A percentile compares a stretch with the other conserved stretches of the same genome.
phyloP scores from a whole-genome alignment of 163 green algal genomes.

The Chloromonas sp. region DNA sequence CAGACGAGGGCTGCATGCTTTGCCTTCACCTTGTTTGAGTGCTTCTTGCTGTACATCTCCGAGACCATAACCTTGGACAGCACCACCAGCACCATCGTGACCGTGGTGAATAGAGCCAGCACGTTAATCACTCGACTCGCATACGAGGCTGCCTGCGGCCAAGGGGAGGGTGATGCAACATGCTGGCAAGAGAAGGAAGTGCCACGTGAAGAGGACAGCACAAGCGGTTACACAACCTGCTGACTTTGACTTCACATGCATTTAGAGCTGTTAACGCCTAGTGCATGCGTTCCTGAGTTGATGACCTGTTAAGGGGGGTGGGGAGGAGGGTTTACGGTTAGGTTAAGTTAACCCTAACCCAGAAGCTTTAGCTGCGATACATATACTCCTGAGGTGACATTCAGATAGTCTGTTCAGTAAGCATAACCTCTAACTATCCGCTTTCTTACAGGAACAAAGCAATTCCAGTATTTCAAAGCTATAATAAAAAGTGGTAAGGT shows the following conservation, averaged over 20 bases:
- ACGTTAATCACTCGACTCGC: neutral
- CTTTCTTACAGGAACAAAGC: too few relatives aligned
- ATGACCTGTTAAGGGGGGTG: neutral
- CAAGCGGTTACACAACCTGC: too few relatives aligned
- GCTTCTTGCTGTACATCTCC: neutral
- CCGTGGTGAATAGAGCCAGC: slow-evolving; percentile 1
- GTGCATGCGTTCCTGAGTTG: neutral
- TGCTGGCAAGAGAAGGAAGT: neutral
- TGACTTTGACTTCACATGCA: neutral
- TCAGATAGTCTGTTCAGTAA: too few relatives aligned
- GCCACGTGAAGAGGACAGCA: too few relatives aligned
- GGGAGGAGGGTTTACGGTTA: too few relatives aligned
- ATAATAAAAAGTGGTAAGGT: too few relatives aligned
- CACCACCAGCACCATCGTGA: neutral
- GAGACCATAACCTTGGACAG: neutral
- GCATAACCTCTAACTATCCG: too few relatives aligned
- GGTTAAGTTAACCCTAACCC: too few relatives aligned
- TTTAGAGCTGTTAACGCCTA: neutral
- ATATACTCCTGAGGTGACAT: too few relatives aligned
- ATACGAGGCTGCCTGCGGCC: neutral
- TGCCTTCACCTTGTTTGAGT: slow-evolving; percentile 1
- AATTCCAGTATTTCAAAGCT: too few relatives aligned
- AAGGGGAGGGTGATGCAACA: neutral
- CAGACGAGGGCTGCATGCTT: too few relatives aligned
- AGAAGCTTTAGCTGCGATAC: too few relatives aligned